phyloP scores from a whole-genome alignment of 331 rosid genomes.

The Quercus tomentella region DNA sequence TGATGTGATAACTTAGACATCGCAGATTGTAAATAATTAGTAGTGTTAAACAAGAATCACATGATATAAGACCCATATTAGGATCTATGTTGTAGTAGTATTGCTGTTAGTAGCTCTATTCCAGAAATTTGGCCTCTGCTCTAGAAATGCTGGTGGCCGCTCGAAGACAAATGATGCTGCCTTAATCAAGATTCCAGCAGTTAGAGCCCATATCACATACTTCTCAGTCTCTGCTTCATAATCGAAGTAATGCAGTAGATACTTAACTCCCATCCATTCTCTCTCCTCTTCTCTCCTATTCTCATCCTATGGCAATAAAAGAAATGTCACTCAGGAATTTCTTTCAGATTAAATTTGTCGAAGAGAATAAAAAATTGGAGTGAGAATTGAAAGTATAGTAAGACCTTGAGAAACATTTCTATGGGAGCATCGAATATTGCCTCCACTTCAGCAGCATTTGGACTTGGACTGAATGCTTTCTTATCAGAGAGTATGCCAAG shows the following conservation, averaged over 20 bases:
- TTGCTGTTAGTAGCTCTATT: constrained; percentile 23
- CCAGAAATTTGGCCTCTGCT: constrained; percentile 69
- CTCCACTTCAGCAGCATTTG: constrained; percentile 74
- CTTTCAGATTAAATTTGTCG: neutral
- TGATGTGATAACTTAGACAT: neutral
- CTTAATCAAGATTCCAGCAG: constrained; percentile 76
- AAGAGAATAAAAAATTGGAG: neutral
- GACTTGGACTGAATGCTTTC: constrained; percentile 62
- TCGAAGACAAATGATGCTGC: constrained; percentile 56
- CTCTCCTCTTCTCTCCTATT: constrained; percentile 71
- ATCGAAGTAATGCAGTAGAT: constrained; percentile 62
- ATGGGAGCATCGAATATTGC: constrained; percentile 77
- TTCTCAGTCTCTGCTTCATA: constrained; percentile 44
- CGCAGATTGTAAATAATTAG: neutral
- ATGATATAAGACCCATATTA: neutral
- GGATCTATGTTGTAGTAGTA: constrained; percentile 12
- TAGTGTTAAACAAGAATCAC: neutral
- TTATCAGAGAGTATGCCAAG: constrained; percentile 58
- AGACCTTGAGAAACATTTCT: constrained; percentile 90
- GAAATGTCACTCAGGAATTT: constrained; percentile 1
- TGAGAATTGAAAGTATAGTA: constrained; percentile 3
- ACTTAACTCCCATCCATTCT: constrained; percentile 67
- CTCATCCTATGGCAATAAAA: constrained; percentile 54
- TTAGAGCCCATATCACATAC: constrained; percentile 81
- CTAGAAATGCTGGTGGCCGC: constrained; percentile 66